Base-by-base conservation (phyloP, 2,329 filamentous ascomycete species). In the Xylaria multiplex region DNA sequence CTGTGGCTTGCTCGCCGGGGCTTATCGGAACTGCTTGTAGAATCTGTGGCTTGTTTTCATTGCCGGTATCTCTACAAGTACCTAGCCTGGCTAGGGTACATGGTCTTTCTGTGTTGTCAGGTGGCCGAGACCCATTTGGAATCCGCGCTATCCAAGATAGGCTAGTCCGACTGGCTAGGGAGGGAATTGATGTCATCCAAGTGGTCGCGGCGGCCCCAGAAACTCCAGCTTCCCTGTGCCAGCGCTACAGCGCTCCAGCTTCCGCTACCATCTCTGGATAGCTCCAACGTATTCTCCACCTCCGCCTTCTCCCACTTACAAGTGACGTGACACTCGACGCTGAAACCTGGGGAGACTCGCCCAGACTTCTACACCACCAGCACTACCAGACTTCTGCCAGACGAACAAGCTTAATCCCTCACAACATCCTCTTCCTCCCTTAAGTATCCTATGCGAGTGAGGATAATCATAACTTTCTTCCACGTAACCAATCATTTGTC, bases 291-390 rank as follows among this genome's bases (percentile, higher is more conserved):
- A 24, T 56, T 61, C 66, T 64, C 64, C 64, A 66, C 64, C 60
- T 66, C 57, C 56, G n/a, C 46, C 48, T 56, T 9, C 57, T 59
- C 22, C 27, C 54, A 46, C 54, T 52, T 64, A 45, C 52, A 46
- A 64, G 58, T 46, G 50, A 66, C 59, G 59, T 56, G 50, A 64
- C 19, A 27, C 45, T 54, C 40, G 46, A 65, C 62, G 54, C 58
- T 62, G 72, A 69, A 71, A 73, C 67, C 70, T 71, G 70, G 70
- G 71, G 70, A 71, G 69, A 67, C 49, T 48, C 46, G 43, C 55
- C 56, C 59, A 62, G 64, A 48, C 27, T 13, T 37, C 35, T 37
- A 6, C 11, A 13, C 35, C 35, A 14, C 19, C 19, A 19, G 19
- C 37, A 13, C 11, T 13, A 4, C 37, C 37, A 40, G 32, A 35